Evolutionary conservation across 495 filamentous ascomycete genomes (phyloP), one percentile per base, ranked within the genome.

Genomic region (Penicillium soppii): DNA sequence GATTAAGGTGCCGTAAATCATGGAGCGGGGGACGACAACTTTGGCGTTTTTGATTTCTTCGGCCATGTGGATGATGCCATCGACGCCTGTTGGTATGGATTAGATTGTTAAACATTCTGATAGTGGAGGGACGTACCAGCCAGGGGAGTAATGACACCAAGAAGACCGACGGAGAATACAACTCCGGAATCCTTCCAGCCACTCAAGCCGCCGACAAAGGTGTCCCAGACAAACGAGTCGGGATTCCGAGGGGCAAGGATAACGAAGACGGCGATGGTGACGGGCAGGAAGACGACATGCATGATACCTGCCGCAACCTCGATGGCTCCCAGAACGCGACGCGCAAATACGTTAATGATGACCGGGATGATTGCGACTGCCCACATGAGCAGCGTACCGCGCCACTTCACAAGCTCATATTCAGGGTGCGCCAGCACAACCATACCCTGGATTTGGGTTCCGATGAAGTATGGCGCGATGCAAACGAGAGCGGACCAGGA

Each of bases 381-480:
- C 65, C 67, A 77, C 58, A 76, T 70, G 21, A 82, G 58, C n/a
- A 82, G 59, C 0, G 77, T 75, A 19, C 73, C 72, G 13, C 77
- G 76, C 65, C 73, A 80, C 10, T 70, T 54, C 26, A 77, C 50
- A 7, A 62, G 57, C 3, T 63, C 61, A 54, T 78, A 81, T 2
- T 55, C 43, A 2, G 73, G 67, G 35, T 78, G 27, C 35, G 69
- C 69, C 10, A 82, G 53, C 10, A 74, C 58, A 33, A 78, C 57
- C 40, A 81, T 63, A 33, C 72, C 71, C 51, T 76, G 63, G 36
- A 79, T 76, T 52, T 73, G 61, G 23, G 65, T 76, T 10, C 65
- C 80, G 10, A 74, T 71, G 19, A 85, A 62, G 56, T 78, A 86
- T 2, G 74, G 58, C 19, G 61, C 69, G 30, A 72, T 66, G 5